Evolutionary conservation across 1,284 basidiomycete genomes (phyloP), one percentile per base, ranked within the genome.

Genomic region (Austroboletus niveus): DNA sequence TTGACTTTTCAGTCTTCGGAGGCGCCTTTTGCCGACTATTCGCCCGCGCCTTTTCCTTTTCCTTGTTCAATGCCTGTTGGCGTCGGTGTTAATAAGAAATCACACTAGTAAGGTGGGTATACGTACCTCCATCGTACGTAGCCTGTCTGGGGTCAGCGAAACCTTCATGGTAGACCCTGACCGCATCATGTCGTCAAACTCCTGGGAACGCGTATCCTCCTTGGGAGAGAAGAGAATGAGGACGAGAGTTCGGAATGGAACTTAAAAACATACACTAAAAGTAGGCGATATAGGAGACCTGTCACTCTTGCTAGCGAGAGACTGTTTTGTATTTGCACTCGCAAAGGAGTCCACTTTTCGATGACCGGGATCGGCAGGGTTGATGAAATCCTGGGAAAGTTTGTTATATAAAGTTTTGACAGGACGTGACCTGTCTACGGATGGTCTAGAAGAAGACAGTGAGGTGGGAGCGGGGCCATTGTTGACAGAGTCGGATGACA

Each of bases 151-250:
- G 29, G 95, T 98, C 54, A 98, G 78, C 45, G 93, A 96, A 61
- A 98, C 87, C 69, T 94, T 96, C 87, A 95, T 90, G 9, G 94
- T 96, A 49, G 87, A 78, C 50, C 87, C 84, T 53, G 89, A 92
- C 48, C 84, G 82, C 81, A 97, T 86, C 66, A 96, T 75, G 66
- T 92, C 85, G 71, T 97, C 94, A 69, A 97, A 97, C 68, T 94
- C 90, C 55, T 87, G 79, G 52, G 80, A 75, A 58, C 80, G 73
- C 15, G 75, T 73, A 41, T 79, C 75, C 60, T 80, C 80, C 78
- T 84, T 55, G 49, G 47, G 49, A 55, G 48, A 45, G 32, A 36
- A 43, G 15, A 27, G 15, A 20, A 47, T 57, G 29, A 49, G 36
- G 47, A 51, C 29, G 22, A 42, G 42, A 45, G 24, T 24, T 24